Evolutionary conservation across 148 eudicot genomes (phyloP), one percentile per base, ranked within the genome.

Genomic region (Rhododendron molle): DNA sequence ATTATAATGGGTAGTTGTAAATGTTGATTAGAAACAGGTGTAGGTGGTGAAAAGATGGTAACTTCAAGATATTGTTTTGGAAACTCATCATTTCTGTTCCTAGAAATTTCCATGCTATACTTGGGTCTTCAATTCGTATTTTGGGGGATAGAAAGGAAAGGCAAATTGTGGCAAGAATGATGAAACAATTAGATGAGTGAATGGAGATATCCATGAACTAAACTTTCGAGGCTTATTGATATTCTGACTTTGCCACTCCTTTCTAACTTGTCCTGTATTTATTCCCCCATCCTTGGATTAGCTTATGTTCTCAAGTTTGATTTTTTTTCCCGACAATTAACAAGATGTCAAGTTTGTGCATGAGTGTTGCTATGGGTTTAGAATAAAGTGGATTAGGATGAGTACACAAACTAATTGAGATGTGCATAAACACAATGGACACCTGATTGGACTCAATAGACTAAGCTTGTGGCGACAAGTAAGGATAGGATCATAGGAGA

Each of bases 181-280:
- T 72, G 76, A 72, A n/a, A n/a, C n/a, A n/a, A n/a, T n/a, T n/a
- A n/a, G n/a, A n/a, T 72, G 76, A 10, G 38, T 32, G 76, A 32
- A 32, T 28, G 76, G 76, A 32, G 76, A 30, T 28, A 72, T 72
- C 20, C 40, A 30, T 72, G 76, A 90, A 82, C 82, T 74, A 3
- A 80, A 86, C 38, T 49, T 62, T 88, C 30, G 73, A 85, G 56
- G 94, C 91, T 92, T 92, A 91, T 89, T 93, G 93, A 92, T 93
- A 92, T 91, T 74, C 91, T 89, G 92, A 92, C 92, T 82, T 82
- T 74, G 46, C 46, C 78, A 16, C 78, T 36, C 46, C 18, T 30
- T 12, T 71, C 18, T 14, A 72, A 26, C 32, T 2, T 26, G 13
- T 65, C 7, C 8, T 0, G 2, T 12, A 9, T 11, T 26, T 38